Conservation (phyloP, 306 rosid genomes). For the Ziziphus jujuba region DNA sequence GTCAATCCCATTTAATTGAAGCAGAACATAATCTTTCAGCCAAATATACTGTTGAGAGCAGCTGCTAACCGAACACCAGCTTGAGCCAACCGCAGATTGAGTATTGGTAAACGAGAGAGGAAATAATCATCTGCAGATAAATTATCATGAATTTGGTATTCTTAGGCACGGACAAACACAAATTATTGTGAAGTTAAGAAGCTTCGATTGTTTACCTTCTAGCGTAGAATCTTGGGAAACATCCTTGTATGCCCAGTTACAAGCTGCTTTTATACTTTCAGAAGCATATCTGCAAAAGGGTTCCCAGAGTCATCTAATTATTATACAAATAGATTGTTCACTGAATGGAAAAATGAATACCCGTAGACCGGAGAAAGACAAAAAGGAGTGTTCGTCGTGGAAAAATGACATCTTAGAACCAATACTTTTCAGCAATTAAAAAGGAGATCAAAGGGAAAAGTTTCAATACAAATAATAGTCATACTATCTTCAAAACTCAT, state of each 20-base stretch:
- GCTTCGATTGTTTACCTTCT: conserved; percentile 38
- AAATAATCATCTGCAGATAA: conserved; percentile 66
- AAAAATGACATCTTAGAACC: too few relatives aligned
- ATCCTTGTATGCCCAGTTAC: conserved; percentile 73
- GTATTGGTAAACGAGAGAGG: conserved; percentile 60
- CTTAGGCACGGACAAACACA: not conserved
- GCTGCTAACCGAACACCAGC: conserved; percentile 92
- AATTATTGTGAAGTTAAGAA: not conserved
- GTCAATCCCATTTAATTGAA: not conserved
- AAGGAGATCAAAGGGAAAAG: too few relatives aligned
- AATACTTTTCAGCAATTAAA: too few relatives aligned
- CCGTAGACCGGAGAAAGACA: too few relatives aligned
- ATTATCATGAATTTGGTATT: not conserved
- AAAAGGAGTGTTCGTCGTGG: too few relatives aligned
- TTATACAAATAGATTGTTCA: not conserved
- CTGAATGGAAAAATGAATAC: too few relatives aligned
- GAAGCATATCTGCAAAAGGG: conserved; percentile 65
- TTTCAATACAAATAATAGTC: too few relatives aligned
- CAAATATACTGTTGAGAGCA: conserved; percentile 60
- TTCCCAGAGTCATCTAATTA: not conserved
- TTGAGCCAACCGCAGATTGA: conserved; percentile 68
- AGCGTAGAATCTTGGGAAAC: conserved; percentile 57
- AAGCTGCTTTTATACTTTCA: conserved; percentile 70
- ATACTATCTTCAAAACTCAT: not conserved
- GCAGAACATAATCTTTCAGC: conserved; percentile 16